These are phyloP conservation scores for Mycena maculata DNA, from an alignment of 768 basidiomycete species.

Conservation along the genomic window DNA sequence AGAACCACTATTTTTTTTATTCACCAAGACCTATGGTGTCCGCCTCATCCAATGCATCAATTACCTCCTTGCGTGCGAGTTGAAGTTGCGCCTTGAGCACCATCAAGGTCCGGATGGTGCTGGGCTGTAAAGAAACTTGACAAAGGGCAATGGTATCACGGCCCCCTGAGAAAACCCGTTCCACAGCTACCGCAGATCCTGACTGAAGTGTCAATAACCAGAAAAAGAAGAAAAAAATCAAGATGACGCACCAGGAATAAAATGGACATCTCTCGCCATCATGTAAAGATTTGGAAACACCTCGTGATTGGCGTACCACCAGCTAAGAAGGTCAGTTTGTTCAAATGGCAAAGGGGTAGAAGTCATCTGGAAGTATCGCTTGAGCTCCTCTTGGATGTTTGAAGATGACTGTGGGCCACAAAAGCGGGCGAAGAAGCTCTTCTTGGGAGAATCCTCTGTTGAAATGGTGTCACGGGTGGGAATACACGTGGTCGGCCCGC, in stretches of 20 bases:
- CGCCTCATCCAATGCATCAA: not conserved
- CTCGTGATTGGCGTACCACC: conserved; percentile 8
- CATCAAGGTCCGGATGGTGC: conserved; percentile 14
- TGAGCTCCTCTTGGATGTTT: conserved; percentile 9
- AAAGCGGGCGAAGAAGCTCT: no score
- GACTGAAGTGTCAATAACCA: not conserved
- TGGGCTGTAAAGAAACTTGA: conserved; percentile 7
- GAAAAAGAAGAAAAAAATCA: not conserved
- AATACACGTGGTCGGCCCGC: not conserved
- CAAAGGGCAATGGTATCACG: conserved; percentile 17
- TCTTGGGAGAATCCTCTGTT: no score
- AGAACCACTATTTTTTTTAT: not conserved
- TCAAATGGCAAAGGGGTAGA: not conserved
- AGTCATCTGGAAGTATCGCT: conserved; percentile 11
- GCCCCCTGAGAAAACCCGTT: conserved; percentile 13
- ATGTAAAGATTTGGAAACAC: conserved; percentile 10
- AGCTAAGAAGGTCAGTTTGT: conserved; percentile 3
- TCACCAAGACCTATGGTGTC: not conserved
- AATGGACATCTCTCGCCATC: conserved; percentile 13
- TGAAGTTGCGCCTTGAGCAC: conserved; percentile 6
- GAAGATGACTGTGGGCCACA: not conserved
- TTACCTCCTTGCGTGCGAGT: conserved; percentile 6
- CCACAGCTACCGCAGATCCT: conserved; percentile 15
- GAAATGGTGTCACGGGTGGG: no score
- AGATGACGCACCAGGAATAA: conserved; percentile 2